phyloP scores from a whole-genome alignment of 768 basidiomycete genomes.

The Favolaschia claudopus region DNA sequence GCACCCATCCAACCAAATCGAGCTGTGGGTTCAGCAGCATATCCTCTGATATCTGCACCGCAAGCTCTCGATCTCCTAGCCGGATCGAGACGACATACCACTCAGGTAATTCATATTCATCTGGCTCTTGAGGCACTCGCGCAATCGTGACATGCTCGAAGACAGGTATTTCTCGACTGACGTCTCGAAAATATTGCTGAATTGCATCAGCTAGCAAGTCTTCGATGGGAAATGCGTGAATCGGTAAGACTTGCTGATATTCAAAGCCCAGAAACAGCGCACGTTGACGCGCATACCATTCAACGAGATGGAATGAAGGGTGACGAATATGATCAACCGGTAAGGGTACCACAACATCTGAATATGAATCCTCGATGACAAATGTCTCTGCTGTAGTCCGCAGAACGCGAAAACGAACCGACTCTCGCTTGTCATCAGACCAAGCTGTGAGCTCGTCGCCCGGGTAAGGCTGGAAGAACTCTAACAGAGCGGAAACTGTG shows the following conservation, averaged over 20 bases:
- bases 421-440: background rate
- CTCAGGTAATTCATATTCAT: background rate
- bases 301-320: background rate
- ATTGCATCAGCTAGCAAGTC: background rate
- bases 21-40: background rate
- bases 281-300: conserved; percentile 3
- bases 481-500: background rate
- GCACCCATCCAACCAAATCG: too few relatives aligned
- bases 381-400: background rate
- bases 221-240: background rate
- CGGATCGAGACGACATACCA: too few relatives aligned
- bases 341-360: background rate
- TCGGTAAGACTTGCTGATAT: background rate
- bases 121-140: background rate
- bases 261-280: background rate
- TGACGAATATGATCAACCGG: conserved; percentile 4
- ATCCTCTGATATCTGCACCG: background rate
- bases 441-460: background rate
- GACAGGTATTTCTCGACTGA: background rate
- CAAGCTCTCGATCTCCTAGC: too few relatives aligned
- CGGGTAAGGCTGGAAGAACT: conserved; percentile 12
- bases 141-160: background rate
- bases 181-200: conserved; percentile 1
- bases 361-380: background rate
- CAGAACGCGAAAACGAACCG: background rate